A percentile compares a stretch with the other conserved stretches of the same genome.
phyloP scores from a whole-genome alignment of 2,329 filamentous ascomycete genomes.

The Beauveria bassiana region DNA sequence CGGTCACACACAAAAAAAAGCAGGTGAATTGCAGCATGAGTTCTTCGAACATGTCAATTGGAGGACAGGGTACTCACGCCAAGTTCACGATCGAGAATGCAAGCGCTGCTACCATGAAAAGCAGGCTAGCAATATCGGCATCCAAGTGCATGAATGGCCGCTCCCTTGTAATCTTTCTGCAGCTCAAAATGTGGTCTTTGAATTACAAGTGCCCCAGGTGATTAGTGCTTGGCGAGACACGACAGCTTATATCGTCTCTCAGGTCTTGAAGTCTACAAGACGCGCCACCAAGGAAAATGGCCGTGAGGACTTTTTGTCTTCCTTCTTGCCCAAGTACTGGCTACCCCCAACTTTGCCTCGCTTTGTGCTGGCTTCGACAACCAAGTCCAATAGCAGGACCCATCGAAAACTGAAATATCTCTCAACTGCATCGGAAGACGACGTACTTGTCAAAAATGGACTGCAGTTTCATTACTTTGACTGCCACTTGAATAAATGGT shows the following conservation, averaged over 20 bases:
- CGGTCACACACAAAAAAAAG: not conserved
- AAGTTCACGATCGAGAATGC: not conserved
- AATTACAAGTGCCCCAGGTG: not conserved
- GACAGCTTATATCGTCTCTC: not conserved
- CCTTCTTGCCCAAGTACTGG: not conserved
- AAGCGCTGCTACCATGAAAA: not conserved
- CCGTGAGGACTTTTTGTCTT: not conserved
- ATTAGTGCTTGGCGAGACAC: not conserved
- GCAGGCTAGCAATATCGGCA: not conserved
- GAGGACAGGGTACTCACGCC: not conserved
- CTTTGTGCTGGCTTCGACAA: not conserved
- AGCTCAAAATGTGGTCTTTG: not conserved
- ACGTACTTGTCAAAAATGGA: not conserved
- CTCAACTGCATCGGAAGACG: not conserved
- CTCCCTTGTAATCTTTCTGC: not conserved
- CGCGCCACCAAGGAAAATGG: not conserved
- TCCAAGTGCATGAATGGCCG: constrained; percentile 7
- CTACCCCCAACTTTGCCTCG: rapidly evolving
- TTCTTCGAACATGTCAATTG: not conserved
- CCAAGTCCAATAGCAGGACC: not conserved
- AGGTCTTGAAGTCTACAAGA: not conserved
- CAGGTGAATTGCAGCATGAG: not conserved
- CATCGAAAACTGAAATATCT: not conserved
- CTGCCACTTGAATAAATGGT: not conserved
- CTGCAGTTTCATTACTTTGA: not conserved